These are phyloP conservation scores for Ustilago xerochloae DNA, from an alignment of 1,284 basidiomycete species.

Conservation along the genomic window DNA sequence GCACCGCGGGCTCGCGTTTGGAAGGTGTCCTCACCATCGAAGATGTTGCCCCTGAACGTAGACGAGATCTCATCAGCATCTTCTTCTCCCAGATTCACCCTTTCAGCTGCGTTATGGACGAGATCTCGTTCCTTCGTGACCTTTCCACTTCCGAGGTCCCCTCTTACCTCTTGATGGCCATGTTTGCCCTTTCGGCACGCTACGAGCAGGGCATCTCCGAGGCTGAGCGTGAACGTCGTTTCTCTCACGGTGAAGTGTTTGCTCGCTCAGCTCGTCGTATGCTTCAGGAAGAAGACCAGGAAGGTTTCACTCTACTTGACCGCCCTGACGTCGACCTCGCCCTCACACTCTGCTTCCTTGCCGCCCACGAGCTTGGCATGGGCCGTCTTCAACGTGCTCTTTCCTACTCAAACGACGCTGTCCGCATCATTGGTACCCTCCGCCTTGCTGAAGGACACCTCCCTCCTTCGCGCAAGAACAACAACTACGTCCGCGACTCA, in stretches of 20 bases:
- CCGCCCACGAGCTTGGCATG: constrained; percentile 69
- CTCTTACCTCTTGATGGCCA: constrained; percentile 69
- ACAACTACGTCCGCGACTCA: constrained; percentile 33
- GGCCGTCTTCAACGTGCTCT: constrained; percentile 67
- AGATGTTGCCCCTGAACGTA: constrained; percentile 39
- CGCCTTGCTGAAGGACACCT: constrained; percentile 38
- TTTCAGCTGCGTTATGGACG: constrained; percentile 69
- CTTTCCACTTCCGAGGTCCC: constrained; percentile 69
- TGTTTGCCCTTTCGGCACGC: constrained; percentile 69
- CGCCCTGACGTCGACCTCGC: constrained; percentile 67
- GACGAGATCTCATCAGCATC: constrained; percentile 54
- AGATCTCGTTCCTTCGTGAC: constrained; percentile 70
- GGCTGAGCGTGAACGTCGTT: constrained; percentile 38
- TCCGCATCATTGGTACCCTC: constrained; percentile 36
- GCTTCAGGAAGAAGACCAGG: constrained; percentile 53
- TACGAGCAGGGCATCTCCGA: constrained; percentile 63
- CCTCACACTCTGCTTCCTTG: constrained; percentile 68
- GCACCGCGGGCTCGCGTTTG: constrained; percentile 12
- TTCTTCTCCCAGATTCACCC: constrained; percentile 70
- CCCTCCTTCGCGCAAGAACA: constrained; percentile 25
- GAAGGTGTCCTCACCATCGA: constrained; percentile 36
- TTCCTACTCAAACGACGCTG: constrained; percentile 66
- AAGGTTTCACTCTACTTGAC: constrained; percentile 49
- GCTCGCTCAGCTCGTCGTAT: constrained; percentile 50
- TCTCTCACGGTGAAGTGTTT: constrained; percentile 45